Evolutionary conservation across 192 early-diverging fungal genomes (phyloP).

Genomic region (Paraglomus occultum): DNA sequence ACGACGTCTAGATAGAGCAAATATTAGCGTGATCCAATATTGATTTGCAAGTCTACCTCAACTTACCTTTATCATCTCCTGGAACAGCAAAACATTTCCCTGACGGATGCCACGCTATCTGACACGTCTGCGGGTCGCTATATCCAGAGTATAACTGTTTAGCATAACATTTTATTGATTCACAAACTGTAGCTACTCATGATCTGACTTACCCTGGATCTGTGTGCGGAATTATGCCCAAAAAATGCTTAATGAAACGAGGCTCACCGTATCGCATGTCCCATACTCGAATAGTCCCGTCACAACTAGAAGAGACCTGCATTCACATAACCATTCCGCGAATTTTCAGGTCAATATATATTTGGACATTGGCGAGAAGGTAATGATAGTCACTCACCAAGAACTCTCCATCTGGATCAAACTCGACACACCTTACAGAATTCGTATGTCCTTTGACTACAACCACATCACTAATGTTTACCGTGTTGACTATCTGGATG

Average conservation of each 20-base stretch:
- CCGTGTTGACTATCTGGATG: constrained; percentile 31
- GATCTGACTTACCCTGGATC: neutral
- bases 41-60: too few species aligned
- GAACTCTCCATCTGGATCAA: constrained; percentile 33
- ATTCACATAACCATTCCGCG: neutral
- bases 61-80: neutral
- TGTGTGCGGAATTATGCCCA: neutral
- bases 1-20: too few species aligned
- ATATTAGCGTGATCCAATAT: too few species aligned
- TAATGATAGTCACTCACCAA: constrained; percentile 24
- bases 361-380: too few species aligned
- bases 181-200: neutral
- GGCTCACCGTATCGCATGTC: constrained; percentile 4
- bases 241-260: neutral
- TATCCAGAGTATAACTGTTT: neutral
- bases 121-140: neutral
- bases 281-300: constrained; percentile 3
- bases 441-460: constrained; percentile 32
- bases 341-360: neutral
- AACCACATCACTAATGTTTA: constrained; percentile 27
- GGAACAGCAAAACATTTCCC: neutral
- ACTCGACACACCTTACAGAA: constrained; percentile 33
- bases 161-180: neutral
- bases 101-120: constrained; percentile 9
- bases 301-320: constrained; percentile 6